Percentiles rank a stretch among this genome's conserved stretches.
Evolutionary conservation across 306 rosid genomes (phyloP).

Genomic region (Arachis hypogaea): DNA sequence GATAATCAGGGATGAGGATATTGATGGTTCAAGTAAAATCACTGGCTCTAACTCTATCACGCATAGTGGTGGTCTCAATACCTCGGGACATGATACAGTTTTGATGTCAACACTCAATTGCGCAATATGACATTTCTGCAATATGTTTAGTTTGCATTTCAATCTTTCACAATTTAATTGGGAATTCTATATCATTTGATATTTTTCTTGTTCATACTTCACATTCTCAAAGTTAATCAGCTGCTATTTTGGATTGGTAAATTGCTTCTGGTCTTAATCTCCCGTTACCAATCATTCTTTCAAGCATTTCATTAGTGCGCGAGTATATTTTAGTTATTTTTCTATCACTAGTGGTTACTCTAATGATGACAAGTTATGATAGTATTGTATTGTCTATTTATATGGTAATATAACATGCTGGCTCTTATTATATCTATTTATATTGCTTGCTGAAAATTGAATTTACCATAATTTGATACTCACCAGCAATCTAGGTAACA

Average conservation of each 20-base stretch:
- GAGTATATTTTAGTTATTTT: conserved; percentile 47
- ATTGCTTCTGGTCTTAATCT: conserved; percentile 34
- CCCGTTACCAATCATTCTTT: conserved; percentile 36
- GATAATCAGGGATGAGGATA: no score
- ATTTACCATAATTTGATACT: conserved; percentile 10
- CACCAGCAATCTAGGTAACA: background rate
- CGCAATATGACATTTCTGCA: no score
- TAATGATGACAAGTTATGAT: background rate
- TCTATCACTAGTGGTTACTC: conserved; percentile 10
- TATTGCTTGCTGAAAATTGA: conserved; percentile 14
- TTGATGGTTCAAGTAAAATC: no score
- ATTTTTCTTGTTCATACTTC: background rate
- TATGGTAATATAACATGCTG: background rate
- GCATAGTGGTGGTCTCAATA: no score
- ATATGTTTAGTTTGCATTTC: no score
- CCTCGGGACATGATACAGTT: no score
- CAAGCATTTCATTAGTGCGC: conserved; percentile 74
- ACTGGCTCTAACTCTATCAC: no score
- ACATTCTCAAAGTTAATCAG: background rate
- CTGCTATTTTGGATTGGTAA: conserved; percentile 35
- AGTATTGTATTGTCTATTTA: no score
- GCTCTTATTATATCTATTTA: conserved; percentile 2
- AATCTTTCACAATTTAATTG: no score
- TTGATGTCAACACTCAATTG: no score
- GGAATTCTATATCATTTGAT: background rate